Evolutionary conservation across 208 protist species (phyloP), one percentile per base, ranked within the genome.

Genomic region (Perkinsela sp.): DNA sequence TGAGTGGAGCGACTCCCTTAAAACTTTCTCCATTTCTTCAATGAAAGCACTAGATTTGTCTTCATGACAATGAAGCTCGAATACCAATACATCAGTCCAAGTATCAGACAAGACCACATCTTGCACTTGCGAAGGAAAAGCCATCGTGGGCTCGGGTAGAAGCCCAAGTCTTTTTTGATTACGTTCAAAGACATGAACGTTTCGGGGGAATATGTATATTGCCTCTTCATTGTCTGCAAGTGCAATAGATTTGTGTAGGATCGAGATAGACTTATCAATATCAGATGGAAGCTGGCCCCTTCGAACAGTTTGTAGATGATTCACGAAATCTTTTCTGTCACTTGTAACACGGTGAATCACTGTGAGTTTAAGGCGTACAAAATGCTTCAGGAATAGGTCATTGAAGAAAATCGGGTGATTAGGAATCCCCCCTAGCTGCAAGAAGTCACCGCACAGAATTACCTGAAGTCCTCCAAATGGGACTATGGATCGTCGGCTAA

Each of bases 381-480:
- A 88, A 71, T 74, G 78, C 29, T 80, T 75, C 31, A 77, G 74
- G 74, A 90, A 90, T 1, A 86, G 31, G 0, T 28, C 31, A 0
- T 80, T 89, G 67, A 71, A 69, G n/a, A 91, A 83, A 31, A 91
- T 72, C 16, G 71, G 0, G 73, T 68, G 28, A 69, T 79, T 0
- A 81, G 80, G 1, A n/a, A 68, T 65, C 13, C 29, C 29, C 16
- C 29, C 66, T n/a, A 94, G 81, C 79, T 94, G 88, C 67, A 93
- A 66, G 74, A 94, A 93, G 73, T 94, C 90, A 0, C 90, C 90
- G 70, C 85, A 92, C 0, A 82, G 70, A 68, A 94, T 86, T 15
- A 93, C 73, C 67, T 94, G 90, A 1, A 93, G 76, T 22, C 90
- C 90, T 29, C 90, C 90, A 69, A 94, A 93, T 29, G 85, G 80